Conservation (phyloP, 2,329 filamentous ascomycete genomes). For the Neofusicoccum umdonicola region DNA sequence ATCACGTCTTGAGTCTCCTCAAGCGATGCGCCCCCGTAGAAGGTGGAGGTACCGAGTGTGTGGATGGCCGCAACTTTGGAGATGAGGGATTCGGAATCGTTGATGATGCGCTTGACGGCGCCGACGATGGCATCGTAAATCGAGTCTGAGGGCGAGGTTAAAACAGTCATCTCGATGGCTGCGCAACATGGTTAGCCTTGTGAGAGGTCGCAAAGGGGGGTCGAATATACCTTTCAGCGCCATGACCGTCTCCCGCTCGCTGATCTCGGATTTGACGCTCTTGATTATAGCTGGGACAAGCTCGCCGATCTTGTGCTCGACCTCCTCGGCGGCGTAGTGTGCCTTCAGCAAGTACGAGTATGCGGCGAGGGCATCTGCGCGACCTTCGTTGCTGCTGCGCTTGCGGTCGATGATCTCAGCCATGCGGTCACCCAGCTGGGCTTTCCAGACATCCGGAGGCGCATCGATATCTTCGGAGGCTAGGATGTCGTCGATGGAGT, state of each 20-base stretch:
- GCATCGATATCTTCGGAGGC: constrained; percentile 52
- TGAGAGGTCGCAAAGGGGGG: not conserved
- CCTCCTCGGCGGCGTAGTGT: constrained; percentile 63
- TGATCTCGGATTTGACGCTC: constrained; percentile 67
- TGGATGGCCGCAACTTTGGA: constrained; percentile 72
- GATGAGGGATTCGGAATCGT: constrained; percentile 63
- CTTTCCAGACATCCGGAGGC: constrained; percentile 56
- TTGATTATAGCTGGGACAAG: constrained; percentile 65
- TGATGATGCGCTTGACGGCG: constrained; percentile 61
- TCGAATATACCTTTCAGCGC: constrained; percentile 59
- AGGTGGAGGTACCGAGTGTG: constrained; percentile 67
- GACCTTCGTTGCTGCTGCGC: constrained; percentile 68
- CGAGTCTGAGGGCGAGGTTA: constrained; percentile 64
- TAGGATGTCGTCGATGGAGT: constrained; percentile 65
- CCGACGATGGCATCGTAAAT: constrained; percentile 63
- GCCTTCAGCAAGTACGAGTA: constrained; percentile 67
- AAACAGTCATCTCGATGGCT: constrained; percentile 67
- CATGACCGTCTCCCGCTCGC: constrained; percentile 65
- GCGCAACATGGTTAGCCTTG: not conserved
- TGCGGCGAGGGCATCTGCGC: constrained; percentile 62
- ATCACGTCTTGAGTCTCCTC: constrained; percentile 70
- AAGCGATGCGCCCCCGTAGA: constrained; percentile 71
- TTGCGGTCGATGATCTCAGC: constrained; percentile 74
- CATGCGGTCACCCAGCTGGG: constrained; percentile 64
- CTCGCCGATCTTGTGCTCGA: constrained; percentile 59